Evolutionary conservation across 208 protist species (phyloP).

Genomic region (Angomonas ambiguus): DNA sequence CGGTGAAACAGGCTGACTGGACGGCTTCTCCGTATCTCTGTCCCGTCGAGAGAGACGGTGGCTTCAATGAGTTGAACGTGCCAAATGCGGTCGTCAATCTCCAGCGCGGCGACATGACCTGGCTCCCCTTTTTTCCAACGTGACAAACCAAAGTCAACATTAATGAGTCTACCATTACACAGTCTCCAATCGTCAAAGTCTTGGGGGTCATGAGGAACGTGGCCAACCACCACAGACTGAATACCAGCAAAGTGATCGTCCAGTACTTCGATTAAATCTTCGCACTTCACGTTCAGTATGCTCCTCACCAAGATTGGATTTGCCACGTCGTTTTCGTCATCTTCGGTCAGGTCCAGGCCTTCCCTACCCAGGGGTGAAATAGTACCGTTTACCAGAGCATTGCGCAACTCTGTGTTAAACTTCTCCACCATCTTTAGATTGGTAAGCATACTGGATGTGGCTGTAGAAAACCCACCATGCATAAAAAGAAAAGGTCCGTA

Average conservation of each 20-base stretch:
- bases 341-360: conserved; percentile 64
- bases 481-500: conserved; percentile 87
- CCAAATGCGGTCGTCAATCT: conserved; percentile 75
- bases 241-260: conserved; percentile 72
- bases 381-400: conserved; percentile 61
- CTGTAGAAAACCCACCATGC: conserved; percentile 87
- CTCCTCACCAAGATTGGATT: conserved; percentile 85
- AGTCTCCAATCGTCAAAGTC: conserved; percentile 80
- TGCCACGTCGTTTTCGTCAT: conserved; percentile 53
- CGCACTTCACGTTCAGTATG: conserved; percentile 81
- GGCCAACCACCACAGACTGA: conserved; percentile 82
- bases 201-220: conserved; percentile 76
- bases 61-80: conserved; percentile 74
- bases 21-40: neutral
- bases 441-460: conserved; percentile 63
- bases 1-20: conserved; percentile 6
- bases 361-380: conserved; percentile 51
- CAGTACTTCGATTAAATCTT: conserved; percentile 55
- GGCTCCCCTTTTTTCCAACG: conserved; percentile 87
- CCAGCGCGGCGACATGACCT: conserved; percentile 78
- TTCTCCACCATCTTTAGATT: conserved; percentile 65
- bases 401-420: conserved; percentile 66
- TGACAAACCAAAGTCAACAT: conserved; percentile 88
- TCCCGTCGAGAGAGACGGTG: conserved; percentile 21
- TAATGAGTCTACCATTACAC: conserved; percentile 68